A percentile compares a stretch with the other conserved stretches of the same genome.
Evolutionary conservation across 305 asterid species (phyloP).

Genomic region (Caryopteris hybrid): DNA sequence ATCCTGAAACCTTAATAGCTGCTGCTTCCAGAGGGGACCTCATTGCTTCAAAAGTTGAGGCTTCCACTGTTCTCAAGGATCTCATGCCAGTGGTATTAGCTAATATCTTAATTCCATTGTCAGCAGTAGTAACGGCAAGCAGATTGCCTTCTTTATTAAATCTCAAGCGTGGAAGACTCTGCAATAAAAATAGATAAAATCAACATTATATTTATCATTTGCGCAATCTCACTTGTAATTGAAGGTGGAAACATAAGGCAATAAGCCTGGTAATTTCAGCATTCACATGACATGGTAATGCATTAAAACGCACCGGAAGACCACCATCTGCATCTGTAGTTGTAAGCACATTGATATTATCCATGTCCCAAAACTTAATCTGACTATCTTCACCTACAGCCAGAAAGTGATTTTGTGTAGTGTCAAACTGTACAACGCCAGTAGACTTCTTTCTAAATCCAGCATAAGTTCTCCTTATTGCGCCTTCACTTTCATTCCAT

Average conservation of each 20-base stretch:
- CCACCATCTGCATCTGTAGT: slow-evolving; percentile 75
- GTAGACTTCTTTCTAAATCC: slow-evolving; percentile 65
- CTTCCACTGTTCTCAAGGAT: slow-evolving; percentile 65
- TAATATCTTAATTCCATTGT: slow-evolving; percentile 89
- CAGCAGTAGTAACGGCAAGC: slow-evolving; percentile 87
- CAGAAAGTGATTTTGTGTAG: slow-evolving; percentile 71
- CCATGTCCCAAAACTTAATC: slow-evolving; percentile 92
- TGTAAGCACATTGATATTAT: slow-evolving; percentile 44
- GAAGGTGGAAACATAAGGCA: neutral
- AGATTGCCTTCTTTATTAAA: slow-evolving; percentile 94
- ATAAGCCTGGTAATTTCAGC: neutral
- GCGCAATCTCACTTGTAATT: neutral
- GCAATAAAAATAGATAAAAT: slow-evolving; percentile 28
- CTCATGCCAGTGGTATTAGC: slow-evolving; percentile 89
- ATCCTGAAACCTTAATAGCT: slow-evolving; percentile 76
- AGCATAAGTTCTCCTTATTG: slow-evolving; percentile 62
- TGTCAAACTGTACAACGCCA: slow-evolving; percentile 78
- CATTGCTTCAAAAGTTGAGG: slow-evolving; percentile 74
- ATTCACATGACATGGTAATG: slow-evolving; percentile 11
- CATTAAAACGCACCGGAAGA: slow-evolving; percentile 52
- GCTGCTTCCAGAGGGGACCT: slow-evolving; percentile 84
- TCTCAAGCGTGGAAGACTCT: slow-evolving; percentile 88
- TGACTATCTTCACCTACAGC: slow-evolving; percentile 84
- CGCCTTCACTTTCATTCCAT: slow-evolving; percentile 93
- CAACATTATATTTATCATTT: slow-evolving; percentile 14